A percentile compares a stretch with the other conserved stretches of the same genome.
Conservation (phyloP, 768 basidiomycete genomes). For the Lactarius trivialis region DNA sequence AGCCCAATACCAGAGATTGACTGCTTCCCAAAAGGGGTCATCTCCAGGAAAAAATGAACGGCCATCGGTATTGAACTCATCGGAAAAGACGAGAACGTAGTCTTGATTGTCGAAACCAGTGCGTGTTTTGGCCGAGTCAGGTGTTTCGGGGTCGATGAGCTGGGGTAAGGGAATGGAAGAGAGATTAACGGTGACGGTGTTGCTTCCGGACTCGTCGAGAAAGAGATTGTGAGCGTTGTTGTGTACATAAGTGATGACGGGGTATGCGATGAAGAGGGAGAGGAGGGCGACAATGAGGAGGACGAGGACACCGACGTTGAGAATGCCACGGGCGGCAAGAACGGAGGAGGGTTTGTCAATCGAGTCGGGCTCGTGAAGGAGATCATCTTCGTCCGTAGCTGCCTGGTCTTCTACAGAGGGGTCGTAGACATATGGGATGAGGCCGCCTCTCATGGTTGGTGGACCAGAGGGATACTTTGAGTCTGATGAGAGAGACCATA, state of each 20-base stretch:
- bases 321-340: conserved; percentile 43
- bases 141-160: conserved; percentile 69
- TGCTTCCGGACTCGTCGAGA: conserved; percentile 49
- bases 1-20: conserved; percentile 64
- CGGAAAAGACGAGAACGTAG: conserved; percentile 62
- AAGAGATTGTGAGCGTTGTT: conserved; percentile 34
- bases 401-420: conserved; percentile 50
- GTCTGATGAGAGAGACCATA: conserved; percentile 43
- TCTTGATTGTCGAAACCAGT: conserved; percentile 66
- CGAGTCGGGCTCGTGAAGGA: conserved; percentile 55
- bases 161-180: conserved; percentile 41
- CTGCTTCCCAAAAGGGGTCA: conserved; percentile 68
- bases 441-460: conserved; percentile 28
- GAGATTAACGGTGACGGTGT: conserved; percentile 53
- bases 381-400: conserved; percentile 67
- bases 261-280: conserved; percentile 75
- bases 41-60: conserved; percentile 53
- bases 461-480: conserved; percentile 58
- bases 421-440: conserved; percentile 69
- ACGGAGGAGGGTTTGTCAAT: conserved; percentile 34
- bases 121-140: conserved; percentile 46
- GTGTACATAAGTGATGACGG: conserved; percentile 53
- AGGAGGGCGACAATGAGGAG: conserved; percentile 57
- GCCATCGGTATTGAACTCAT: conserved; percentile 55
- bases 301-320: conserved; percentile 66